Percentiles rank a stretch among this genome's conserved stretches.
These are phyloP conservation scores for Backusella morwellensis DNA, from an alignment of 192 early-diverging fungal genomes.

Conservation along the genomic window DNA sequence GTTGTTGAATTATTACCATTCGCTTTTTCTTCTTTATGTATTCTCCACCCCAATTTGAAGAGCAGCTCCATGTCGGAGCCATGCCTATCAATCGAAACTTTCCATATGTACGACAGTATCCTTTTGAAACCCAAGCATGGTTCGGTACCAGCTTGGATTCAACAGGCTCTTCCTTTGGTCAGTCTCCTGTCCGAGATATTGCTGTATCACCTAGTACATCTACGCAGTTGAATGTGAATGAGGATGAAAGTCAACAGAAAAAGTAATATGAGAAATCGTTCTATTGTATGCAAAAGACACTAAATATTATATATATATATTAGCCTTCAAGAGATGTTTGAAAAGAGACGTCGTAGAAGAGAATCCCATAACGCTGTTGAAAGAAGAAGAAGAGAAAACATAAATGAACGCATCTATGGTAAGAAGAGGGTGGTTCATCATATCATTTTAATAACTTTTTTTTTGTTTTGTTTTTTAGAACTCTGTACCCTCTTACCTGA, in stretches of 20 bases:
- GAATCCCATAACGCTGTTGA: constrained; percentile 31
- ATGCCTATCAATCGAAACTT: background rate
- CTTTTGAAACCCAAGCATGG: constrained; percentile 9
- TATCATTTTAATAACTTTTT: background rate
- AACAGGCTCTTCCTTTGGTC: constrained; percentile 28
- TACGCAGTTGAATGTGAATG: constrained; percentile 25
- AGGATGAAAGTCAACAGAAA: constrained; percentile 29
- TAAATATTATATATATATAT: background rate
- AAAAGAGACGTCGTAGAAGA: constrained; percentile 30
- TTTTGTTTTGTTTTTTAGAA: constrained; percentile 9
- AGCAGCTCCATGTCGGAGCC: background rate
- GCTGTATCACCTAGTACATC: constrained; percentile 26
- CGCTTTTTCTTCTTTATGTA: background rate
- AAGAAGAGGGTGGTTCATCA: background rate
- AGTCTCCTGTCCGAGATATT: constrained; percentile 14
- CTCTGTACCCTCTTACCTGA: constrained; percentile 31
- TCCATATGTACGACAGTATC: background rate
- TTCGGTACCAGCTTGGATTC: constrained; percentile 30
- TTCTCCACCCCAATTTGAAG: background rate
- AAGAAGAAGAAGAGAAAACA: constrained; percentile 29
- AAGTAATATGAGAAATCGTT: constrained; percentile 16
- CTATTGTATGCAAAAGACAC: background rate
- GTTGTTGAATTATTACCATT: no score
- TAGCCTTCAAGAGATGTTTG: constrained; percentile 26
- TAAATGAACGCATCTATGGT: constrained; percentile 27